A percentile compares a stretch with the other conserved stretches of the same genome.
These are phyloP conservation scores for Boletus patriciae DNA, from an alignment of 768 basidiomycete genomes.

Conservation along the genomic window DNA sequence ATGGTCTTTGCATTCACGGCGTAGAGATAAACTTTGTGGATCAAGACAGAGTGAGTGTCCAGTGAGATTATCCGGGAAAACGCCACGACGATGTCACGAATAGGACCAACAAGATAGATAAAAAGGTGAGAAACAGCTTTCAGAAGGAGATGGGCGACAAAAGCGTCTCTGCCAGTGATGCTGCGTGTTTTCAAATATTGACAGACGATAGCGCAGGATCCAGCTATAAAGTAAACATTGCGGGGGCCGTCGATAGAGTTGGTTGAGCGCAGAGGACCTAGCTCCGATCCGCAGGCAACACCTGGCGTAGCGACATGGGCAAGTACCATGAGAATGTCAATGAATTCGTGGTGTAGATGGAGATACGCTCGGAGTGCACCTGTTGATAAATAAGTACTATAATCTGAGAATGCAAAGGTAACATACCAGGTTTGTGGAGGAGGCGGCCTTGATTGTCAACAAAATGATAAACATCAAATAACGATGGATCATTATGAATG, in stretches of 20 bases:
- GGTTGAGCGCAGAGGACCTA: background rate
- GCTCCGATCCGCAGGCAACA: background rate
- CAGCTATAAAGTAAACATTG: background rate
- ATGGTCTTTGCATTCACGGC: background rate
- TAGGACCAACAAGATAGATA: conserved; percentile 1
- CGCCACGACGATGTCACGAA: background rate
- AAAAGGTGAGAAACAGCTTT: background rate
- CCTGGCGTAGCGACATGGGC: background rate
- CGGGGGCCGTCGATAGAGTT: background rate
- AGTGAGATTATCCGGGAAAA: too few relatives aligned
- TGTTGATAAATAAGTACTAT: too few relatives aligned
- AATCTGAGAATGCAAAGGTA: too few relatives aligned
- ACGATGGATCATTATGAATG: background rate
- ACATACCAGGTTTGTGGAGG: background rate
- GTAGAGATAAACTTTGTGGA: too few relatives aligned
- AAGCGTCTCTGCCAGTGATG: background rate
- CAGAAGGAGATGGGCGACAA: background rate
- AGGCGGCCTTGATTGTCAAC: background rate
- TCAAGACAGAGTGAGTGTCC: too few relatives aligned
- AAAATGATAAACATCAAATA: background rate
- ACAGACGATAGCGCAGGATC: background rate
- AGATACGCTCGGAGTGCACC: background rate
- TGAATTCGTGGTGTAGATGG: background rate
- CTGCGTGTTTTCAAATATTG: background rate
- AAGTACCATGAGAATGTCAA: background rate